phyloP scores from a whole-genome alignment of 2,329 filamentous ascomycete genomes.

The Colletotrichum sp. region DNA sequence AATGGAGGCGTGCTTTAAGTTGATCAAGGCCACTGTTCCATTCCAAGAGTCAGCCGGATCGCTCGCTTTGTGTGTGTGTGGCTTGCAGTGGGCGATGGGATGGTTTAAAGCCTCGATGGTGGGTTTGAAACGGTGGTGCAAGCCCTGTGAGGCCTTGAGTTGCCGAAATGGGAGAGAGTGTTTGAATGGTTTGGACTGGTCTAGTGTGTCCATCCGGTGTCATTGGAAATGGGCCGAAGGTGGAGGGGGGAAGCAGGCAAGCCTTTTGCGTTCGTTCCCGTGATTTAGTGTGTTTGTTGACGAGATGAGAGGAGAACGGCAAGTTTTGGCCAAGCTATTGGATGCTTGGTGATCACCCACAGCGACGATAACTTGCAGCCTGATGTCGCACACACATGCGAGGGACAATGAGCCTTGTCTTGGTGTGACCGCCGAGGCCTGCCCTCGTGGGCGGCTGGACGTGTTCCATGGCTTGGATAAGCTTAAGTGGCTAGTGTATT shows the following conservation, averaged over 20 bases:
- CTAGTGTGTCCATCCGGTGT: constrained; percentile 9
- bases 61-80: background rate
- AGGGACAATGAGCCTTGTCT: background rate
- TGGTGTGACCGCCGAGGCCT: background rate
- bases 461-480: constrained; percentile 4
- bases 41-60: background rate
- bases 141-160: constrained; percentile 13
- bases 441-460: background rate
- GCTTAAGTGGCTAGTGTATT: constrained; percentile 17
- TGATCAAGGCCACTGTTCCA: background rate
- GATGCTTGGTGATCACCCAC: background rate
- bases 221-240: background rate
- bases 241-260: background rate
- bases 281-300: background rate
- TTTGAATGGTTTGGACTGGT: background rate
- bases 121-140: constrained; percentile 8
- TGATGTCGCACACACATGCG: background rate
- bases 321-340: constrained; percentile 1
- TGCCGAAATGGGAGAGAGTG: background rate
- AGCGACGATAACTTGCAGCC: background rate
- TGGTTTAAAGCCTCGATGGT: background rate
- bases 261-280: background rate
- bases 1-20: background rate
- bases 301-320: background rate
- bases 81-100: background rate